Conservation (phyloP, 2,329 filamentous ascomycete species). For the Trichophyton benhamiae region DNA sequence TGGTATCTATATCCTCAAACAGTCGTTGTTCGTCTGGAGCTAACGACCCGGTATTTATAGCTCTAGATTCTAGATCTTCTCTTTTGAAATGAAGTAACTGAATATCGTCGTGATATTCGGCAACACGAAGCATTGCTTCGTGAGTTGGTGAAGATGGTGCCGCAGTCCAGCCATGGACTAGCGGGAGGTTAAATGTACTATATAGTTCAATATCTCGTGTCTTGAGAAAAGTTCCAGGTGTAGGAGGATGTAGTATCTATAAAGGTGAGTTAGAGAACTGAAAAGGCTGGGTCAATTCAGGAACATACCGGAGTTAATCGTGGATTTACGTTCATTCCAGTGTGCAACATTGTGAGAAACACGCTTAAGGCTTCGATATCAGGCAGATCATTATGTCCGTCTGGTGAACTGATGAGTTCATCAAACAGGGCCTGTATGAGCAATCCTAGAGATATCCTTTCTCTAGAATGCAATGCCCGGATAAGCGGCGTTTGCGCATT, state of each 20-base stretch:
- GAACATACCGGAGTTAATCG: constrained; percentile 53
- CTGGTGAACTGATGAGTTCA: constrained; percentile 69
- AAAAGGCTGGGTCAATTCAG: neutral
- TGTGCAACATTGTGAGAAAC: constrained; percentile 80
- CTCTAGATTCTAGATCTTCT: constrained; percentile 73
- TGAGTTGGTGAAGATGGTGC: constrained; percentile 52
- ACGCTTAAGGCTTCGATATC: constrained; percentile 79
- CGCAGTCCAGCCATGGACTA: constrained; percentile 90
- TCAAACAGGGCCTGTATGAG: constrained; percentile 85
- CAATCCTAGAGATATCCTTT: constrained; percentile 76
- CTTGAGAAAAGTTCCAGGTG: constrained; percentile 68
- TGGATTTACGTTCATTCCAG: constrained; percentile 97
- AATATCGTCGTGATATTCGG: constrained; percentile 78
- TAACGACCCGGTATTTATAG: constrained; percentile 49
- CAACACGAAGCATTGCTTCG: constrained; percentile 58
- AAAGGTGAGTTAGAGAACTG: constrained; percentile 20
- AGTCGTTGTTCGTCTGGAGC: constrained; percentile 61
- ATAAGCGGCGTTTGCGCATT: constrained; percentile 58
- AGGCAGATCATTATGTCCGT: constrained; percentile 58
- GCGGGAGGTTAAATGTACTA: constrained; percentile 70
- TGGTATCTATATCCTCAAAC: constrained; percentile 70
- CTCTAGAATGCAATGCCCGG: constrained; percentile 63
- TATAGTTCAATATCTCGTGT: constrained; percentile 87
- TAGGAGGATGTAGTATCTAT: constrained; percentile 28
- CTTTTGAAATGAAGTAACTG: constrained; percentile 81